A percentile compares a stretch with the other conserved stretches of the same genome.
Evolutionary conservation across 148 eudicot genomes (phyloP).

Genomic region (Fagopyrum esculentum): DNA sequence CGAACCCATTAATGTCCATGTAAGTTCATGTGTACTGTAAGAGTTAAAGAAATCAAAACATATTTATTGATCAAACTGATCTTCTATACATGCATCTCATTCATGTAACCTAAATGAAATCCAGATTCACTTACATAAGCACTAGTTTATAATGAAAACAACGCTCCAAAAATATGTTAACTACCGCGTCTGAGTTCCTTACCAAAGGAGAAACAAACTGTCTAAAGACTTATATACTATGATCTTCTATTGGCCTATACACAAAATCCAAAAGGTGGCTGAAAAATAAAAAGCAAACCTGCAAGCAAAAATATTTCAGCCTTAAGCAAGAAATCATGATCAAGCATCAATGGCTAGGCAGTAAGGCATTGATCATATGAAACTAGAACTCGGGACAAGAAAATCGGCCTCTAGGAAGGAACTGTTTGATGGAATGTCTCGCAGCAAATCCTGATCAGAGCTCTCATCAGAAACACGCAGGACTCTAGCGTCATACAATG

Average conservation of each 20-base stretch:
- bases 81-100: background rate
- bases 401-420: constrained; percentile 88
- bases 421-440: constrained; percentile 66
- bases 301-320: background rate
- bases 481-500: constrained; percentile 28
- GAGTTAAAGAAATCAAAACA: background rate
- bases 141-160: background rate
- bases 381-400: constrained; percentile 46
- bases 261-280: background rate
- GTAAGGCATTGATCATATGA: constrained; percentile 32
- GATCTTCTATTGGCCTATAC: background rate
- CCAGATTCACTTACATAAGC: background rate
- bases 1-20: too few relatives aligned
- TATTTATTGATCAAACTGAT: background rate
- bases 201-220: background rate
- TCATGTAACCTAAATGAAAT: background rate
- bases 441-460: constrained; percentile 74
- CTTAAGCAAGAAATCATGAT: constrained; percentile 17
- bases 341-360: constrained; percentile 45
- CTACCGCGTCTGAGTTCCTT: background rate
- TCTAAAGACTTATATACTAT: background rate
- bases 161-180: background rate
- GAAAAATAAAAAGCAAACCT: background rate
- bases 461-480: constrained; percentile 44
- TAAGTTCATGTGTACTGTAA: background rate